These are phyloP conservation scores for Corylus heterophylla DNA, from an alignment of 306 rosid species.

Conservation along the genomic window DNA sequence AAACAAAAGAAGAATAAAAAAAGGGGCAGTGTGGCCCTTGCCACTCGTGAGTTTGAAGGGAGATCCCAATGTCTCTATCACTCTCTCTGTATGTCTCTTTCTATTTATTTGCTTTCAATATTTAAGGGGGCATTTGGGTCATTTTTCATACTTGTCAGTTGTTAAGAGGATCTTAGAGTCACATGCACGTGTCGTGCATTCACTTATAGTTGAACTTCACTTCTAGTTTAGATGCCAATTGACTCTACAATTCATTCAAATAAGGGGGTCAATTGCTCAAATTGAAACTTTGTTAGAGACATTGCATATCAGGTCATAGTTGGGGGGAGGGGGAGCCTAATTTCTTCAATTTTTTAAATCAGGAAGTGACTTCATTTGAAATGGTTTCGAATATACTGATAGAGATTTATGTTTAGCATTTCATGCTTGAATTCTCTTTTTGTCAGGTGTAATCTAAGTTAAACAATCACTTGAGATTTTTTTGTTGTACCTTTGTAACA, in stretches of 20 bases:
- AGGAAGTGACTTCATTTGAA: not conserved
- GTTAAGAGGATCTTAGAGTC: not conserved
- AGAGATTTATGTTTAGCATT: not conserved
- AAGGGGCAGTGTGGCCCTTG: not conserved
- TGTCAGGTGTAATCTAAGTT: slow-evolving; percentile 5
- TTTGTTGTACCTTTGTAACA: slow-evolving; percentile 44
- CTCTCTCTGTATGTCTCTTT: too few relatives aligned
- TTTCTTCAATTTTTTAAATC: not conserved
- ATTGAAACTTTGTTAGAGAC: not conserved
- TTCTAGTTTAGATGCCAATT: not conserved
- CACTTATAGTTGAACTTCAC: not conserved
- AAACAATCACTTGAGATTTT: not conserved
- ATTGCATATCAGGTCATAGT: not conserved
- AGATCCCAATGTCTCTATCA: not conserved
- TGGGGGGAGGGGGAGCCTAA: too few relatives aligned
- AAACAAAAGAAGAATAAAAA: too few relatives aligned
- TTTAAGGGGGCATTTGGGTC: not conserved
- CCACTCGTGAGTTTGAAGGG: not conserved
- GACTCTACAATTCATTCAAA: not conserved
- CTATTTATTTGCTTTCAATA: not conserved
- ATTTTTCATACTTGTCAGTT: not conserved
- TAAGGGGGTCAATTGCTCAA: not conserved
- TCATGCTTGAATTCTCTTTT: not conserved
- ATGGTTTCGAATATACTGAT: not conserved
- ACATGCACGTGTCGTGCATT: not conserved